phyloP scores from a whole-genome alignment of 148 eudicot species.

The Cornus kousa region DNA sequence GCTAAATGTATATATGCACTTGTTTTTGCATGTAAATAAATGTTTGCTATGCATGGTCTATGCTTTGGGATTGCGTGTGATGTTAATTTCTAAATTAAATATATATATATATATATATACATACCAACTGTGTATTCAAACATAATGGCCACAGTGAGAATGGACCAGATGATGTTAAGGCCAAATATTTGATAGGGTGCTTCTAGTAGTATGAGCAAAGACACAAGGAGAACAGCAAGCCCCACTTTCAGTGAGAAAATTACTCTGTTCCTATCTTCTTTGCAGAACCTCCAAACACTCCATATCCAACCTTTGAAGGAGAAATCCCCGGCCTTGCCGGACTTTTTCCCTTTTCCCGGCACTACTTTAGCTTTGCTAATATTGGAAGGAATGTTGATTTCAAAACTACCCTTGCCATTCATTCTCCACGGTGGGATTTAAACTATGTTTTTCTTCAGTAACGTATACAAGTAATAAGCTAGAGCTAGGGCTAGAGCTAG shows the following conservation, averaged over 20 bases:
- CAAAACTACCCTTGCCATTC: conserved; percentile 34
- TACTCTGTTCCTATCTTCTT: conserved; percentile 46
- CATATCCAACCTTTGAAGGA: conserved; percentile 28
- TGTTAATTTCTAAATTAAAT: background rate
- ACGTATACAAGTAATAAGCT: too few relatives aligned
- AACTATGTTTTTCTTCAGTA: too few relatives aligned
- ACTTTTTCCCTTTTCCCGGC: conserved; percentile 21
- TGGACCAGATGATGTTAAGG: conserved; percentile 54
- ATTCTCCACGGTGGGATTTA: conserved; percentile 21
- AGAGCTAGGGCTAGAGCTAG: too few relatives aligned
- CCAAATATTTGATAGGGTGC: conserved; percentile 55
- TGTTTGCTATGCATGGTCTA: too few relatives aligned
- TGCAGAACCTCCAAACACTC: conserved; percentile 42
- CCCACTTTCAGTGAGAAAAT: conserved; percentile 59
- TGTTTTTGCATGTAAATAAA: background rate
- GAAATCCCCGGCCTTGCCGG: background rate
- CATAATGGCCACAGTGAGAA: conserved; percentile 66
- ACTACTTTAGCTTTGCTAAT: conserved; percentile 20
- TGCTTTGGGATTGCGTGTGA: background rate
- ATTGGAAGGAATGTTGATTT: conserved; percentile 34
- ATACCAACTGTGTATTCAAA: conserved; percentile 72
- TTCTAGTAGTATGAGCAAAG: conserved; percentile 47
- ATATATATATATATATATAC: conserved; percentile 6
- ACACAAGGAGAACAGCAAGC: conserved; percentile 53
- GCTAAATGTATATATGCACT: background rate